Evolutionary conservation across 192 early-diverging fungal species (phyloP), one percentile per base, ranked within the genome.

Genomic region (Entomortierella lignicola): DNA sequence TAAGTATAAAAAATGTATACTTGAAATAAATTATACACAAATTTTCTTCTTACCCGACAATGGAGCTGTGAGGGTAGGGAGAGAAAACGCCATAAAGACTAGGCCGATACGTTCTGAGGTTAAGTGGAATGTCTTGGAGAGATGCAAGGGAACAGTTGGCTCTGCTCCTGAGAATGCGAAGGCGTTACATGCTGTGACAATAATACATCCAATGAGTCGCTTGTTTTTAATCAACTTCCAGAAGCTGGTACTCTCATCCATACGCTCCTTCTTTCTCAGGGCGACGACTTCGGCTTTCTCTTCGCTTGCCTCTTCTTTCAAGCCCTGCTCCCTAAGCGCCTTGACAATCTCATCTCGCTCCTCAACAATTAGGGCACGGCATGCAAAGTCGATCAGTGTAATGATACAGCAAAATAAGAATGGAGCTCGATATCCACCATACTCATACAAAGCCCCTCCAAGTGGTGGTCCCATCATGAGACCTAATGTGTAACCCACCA

Each of bases 31-130:
- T 66, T 34, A 87, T 13, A 30, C 23, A 5, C 18, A 0, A n/a
- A n/a, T 48, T 2, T 26, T 12, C 21, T 32, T 39, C 29, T 67
- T 79, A 53, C 93, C 93, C 17, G 87, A 81, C 0, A 92, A 0
- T 8, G 91, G 90, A 0, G 85, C 81, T 7, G 91, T 70, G 42
- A 88, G 84, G 42, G 89, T 90, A 12, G 93, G 93, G 11, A 94
- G 67, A 4, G 92, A 89, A 37, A 95, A 85, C 4, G 90, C 83
- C 29, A 92, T 86, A 79, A 92, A 95, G 27, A 94, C 80, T 8
- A 91, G 56, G 10, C 90, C 89, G 55, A 89, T 81, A 1, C 64
- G 55, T 20, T 81, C 81, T n/a, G 85, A 70, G 18, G 83, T 77
- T 1, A 82, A 63, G 21, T 82, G 55, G 63, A 84, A 90, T 0